These are phyloP conservation scores for Phyllosticta citrichinensis DNA, from an alignment of 2,329 filamentous ascomycete species.

Conservation along the genomic window DNA sequence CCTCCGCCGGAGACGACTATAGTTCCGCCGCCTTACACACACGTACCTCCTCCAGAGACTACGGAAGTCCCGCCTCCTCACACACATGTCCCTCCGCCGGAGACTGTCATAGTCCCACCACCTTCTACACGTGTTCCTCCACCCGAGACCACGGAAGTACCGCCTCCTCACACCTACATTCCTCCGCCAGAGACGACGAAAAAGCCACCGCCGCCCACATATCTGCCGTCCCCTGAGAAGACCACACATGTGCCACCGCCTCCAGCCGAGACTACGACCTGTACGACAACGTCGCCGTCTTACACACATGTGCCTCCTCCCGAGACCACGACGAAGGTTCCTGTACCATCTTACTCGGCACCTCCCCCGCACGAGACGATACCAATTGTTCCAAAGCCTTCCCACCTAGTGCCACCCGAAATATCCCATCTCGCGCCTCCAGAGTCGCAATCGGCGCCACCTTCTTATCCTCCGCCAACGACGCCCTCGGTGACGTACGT, in stretches of 20 bases:
- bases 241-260: not conserved
- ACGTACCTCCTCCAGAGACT: not conserved
- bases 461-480: not conserved
- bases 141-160: not conserved
- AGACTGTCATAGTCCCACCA: not conserved
- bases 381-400: not conserved
- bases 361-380: not conserved
- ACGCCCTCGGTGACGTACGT: not conserved
- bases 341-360: not conserved
- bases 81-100: not conserved
- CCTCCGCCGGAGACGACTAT: not conserved
- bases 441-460: no score
- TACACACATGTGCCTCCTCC: not conserved
- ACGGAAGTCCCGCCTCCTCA: not conserved
- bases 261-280: not conserved
- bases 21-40: not conserved
- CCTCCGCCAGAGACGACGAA: not conserved
- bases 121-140: not conserved
- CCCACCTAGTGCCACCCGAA: not conserved
- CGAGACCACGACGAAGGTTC: not conserved
- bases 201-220: not conserved
- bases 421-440: not conserved
- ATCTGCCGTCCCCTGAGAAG: not conserved
- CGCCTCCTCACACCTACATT: not conserved
- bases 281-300: not conserved